Evolutionary conservation across 2,329 filamentous ascomycete genomes (phyloP), one percentile per base, ranked within the genome.

Genomic region (Fusarium incarnatum): DNA sequence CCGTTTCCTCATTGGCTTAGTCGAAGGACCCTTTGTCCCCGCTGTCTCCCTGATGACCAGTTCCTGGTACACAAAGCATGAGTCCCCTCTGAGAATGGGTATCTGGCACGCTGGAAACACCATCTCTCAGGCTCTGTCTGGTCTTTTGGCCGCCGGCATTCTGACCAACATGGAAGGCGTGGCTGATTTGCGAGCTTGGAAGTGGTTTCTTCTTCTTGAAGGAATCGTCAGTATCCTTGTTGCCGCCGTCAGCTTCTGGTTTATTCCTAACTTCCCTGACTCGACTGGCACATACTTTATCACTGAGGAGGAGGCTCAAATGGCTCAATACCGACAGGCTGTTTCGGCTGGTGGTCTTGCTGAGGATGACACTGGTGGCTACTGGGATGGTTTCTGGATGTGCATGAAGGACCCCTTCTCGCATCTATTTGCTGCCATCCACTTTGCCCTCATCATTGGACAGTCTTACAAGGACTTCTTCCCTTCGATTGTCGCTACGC

Each of bases 51-150:
- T 85, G 37, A 81, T 83, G 73, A 80, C 79, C 3, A 83, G 81
- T 1, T 83, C 82, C 1, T 85, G 83, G 83, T 85, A 85, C 63
- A 84, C 80, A 0, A 82, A 83, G 44, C 73, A 79, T 13, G 83
- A 85, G 55, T 76, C 79, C 1, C 82, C 81, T 1, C 75, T 81
- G 11, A 75, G 83, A 0, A 84, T 83, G 75, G 82, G 79, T 8
- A 79, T 84, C 20, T 80, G 83, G 76, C 83, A 83, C 68, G 82
- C 81, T 1, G 83, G 82, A 23, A 83, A 82, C 46, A 81, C 80
- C 10, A 80, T 84, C 30, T 83, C 81, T 0, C 82, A 83, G 49
- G 80, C 82, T 2, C 75, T 84, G 34, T 83, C 81, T 0, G 81
- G 81, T 4, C 78, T 84, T 6, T 73, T 85, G 1, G 81, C 82